Evolutionary conservation across 352 stramenopile species (phyloP).

Genomic region (Phytopythium ostracodes): DNA sequence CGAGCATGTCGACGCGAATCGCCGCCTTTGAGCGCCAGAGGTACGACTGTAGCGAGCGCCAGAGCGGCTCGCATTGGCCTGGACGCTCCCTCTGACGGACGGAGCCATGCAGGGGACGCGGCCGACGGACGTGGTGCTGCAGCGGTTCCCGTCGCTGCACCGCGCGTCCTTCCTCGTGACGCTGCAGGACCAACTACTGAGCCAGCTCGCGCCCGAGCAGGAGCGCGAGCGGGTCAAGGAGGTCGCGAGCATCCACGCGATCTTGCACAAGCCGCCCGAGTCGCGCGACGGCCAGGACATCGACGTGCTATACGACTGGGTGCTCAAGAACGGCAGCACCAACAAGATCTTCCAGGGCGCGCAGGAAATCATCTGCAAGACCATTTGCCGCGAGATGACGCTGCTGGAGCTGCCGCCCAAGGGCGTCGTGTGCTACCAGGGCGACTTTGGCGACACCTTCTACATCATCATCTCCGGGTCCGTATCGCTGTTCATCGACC

Average conservation of each 20-base stretch:
- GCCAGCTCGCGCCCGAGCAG: constrained; percentile 33
- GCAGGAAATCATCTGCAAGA: constrained; percentile 87
- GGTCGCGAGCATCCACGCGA: constrained; percentile 46
- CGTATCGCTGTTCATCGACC: constrained; percentile 73
- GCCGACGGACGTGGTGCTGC: constrained; percentile 17
- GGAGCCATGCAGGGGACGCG: neutral
- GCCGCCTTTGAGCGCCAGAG: too few relatives aligned
- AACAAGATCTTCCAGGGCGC: constrained; percentile 79
- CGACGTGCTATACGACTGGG: constrained; percentile 75
- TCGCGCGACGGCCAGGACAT: constrained; percentile 49
- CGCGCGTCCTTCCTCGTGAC: constrained; percentile 46
- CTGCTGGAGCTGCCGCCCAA: constrained; percentile 56
- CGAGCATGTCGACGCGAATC: too few relatives aligned
- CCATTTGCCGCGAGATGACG: constrained; percentile 86
- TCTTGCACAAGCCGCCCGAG: constrained; percentile 44
- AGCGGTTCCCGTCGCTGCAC: constrained; percentile 26
- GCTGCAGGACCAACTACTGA: constrained; percentile 54
- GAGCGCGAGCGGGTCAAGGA: constrained; percentile 44
- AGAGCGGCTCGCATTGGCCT: too few relatives aligned
- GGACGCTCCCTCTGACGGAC: neutral
- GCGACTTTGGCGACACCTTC: constrained; percentile 80
- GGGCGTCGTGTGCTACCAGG: constrained; percentile 76
- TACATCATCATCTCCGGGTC: constrained; percentile 74
- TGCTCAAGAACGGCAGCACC: constrained; percentile 75
- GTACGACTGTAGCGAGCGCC: too few relatives aligned